Evolutionary conservation across 371 early-diverging fungal genomes (phyloP).

Genomic region (Haplosporangium sp.): DNA sequence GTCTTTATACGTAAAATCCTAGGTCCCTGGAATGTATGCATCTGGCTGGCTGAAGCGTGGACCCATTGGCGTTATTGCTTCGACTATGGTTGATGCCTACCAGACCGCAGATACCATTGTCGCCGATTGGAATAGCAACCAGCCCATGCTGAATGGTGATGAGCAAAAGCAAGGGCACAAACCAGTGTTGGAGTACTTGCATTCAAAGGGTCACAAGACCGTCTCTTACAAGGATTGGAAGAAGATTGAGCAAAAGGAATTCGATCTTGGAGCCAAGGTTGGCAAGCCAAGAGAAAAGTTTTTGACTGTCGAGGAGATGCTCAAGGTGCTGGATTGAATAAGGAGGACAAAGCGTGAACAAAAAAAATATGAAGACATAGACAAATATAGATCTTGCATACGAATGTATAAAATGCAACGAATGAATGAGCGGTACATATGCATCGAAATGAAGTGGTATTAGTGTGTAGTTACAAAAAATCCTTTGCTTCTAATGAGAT

Average conservation of each 20-base stretch:
- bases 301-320: slow-evolving; percentile 73
- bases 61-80: slow-evolving; percentile 93
- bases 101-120: slow-evolving; percentile 80
- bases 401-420: slow-evolving; percentile 1
- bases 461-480: slow-evolving; percentile 8
- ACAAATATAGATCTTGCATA: neutral
- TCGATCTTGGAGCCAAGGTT: slow-evolving; percentile 64
- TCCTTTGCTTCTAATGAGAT: slow-evolving; percentile 42
- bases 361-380: neutral
- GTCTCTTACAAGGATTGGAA: slow-evolving; percentile 86
- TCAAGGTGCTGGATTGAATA: slow-evolving; percentile 54
- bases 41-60: slow-evolving; percentile 97
- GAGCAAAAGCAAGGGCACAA: slow-evolving; percentile 41
- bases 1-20: neutral
- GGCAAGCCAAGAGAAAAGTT: slow-evolving; percentile 92
- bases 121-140: slow-evolving; percentile 28
- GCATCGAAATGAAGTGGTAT: neutral
- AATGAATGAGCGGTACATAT: neutral
- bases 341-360: neutral
- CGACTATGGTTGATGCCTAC: slow-evolving; percentile 94
- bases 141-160: slow-evolving; percentile 22
- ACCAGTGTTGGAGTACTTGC: slow-evolving; percentile 23
- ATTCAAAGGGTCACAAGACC: slow-evolving; percentile 52
- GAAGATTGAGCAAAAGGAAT: slow-evolving; percentile 81
- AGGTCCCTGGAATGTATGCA: slow-evolving; percentile 80